phyloP scores from a whole-genome alignment of 768 basidiomycete genomes.

The Lanmaoa pseudosensibilis region DNA sequence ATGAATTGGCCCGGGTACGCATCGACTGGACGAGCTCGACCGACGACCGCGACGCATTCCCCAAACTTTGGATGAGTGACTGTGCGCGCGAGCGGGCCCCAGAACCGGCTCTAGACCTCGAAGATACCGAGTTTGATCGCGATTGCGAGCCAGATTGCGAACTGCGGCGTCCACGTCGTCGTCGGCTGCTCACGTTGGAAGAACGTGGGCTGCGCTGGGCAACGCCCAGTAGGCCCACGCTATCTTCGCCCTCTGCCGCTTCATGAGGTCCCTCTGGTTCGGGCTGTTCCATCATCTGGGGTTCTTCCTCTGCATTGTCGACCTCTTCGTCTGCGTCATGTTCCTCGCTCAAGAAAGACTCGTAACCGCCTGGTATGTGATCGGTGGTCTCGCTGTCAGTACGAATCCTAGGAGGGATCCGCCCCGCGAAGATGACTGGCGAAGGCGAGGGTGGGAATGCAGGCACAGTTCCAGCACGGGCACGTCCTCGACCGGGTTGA shows the following conservation, averaged over 20 bases:
- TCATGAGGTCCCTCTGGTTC: conserved; percentile 56
- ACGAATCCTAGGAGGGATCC: conserved; percentile 26
- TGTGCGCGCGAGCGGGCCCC: conserved; percentile 62
- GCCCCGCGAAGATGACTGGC: conserved; percentile 33
- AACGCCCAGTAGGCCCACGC: conserved; percentile 53
- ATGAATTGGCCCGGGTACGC: conserved; percentile 61
- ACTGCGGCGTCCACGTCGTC: conserved; percentile 32
- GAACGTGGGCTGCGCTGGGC: conserved; percentile 53
- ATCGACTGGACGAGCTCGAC: conserved; percentile 53
- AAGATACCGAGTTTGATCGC: conserved; percentile 30
- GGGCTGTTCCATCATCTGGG: conserved; percentile 41
- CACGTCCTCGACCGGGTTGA: conserved; percentile 37
- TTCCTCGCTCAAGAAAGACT: conserved; percentile 33
- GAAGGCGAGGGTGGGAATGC: conserved; percentile 38
- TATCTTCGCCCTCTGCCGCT: conserved; percentile 63
- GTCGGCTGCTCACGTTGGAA: conserved; percentile 37
- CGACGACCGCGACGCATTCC: conserved; percentile 60
- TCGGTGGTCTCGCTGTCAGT: conserved; percentile 32
- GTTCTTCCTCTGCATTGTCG: conserved; percentile 34
- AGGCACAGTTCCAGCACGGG: conserved; percentile 42
- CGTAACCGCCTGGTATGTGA: conserved; percentile 28
- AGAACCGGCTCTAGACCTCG: conserved; percentile 48
- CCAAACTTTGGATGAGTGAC: conserved; percentile 64
- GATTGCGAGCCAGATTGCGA: conserved; percentile 40
- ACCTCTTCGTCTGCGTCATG: conserved; percentile 34